phyloP scores from a whole-genome alignment of 768 basidiomycete species.

The Trametes villosa region DNA sequence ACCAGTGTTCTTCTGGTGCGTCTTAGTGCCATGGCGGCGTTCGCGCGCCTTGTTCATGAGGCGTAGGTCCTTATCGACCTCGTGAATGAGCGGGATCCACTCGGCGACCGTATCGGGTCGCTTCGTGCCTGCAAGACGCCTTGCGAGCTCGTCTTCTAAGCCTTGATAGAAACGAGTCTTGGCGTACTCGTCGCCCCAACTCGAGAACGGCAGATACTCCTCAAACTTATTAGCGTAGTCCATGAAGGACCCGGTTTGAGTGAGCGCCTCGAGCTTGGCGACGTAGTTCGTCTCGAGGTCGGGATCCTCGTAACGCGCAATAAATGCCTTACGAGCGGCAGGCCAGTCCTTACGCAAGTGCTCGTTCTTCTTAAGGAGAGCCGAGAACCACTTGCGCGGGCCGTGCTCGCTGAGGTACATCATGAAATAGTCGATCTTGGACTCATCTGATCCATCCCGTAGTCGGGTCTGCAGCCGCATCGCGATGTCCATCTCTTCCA shows the following conservation, averaged over 20 bases:
- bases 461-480: neutral
- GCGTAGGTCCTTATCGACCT: constrained; percentile 12
- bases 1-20: neutral
- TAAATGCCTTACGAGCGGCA: constrained; percentile 32
- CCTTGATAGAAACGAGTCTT: constrained; percentile 38
- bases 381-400: constrained; percentile 34
- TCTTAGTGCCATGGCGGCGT: neutral
- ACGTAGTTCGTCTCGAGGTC: constrained; percentile 33
- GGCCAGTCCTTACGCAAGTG: constrained; percentile 35
- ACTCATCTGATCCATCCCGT: neutral
- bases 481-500: constrained; percentile 3
- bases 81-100: constrained; percentile 6
- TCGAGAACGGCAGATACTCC: constrained; percentile 34
- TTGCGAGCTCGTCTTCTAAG: constrained; percentile 36
- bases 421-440: neutral
- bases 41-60: neutral
- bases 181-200: constrained; percentile 38
- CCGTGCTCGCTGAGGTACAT: neutral
- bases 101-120: constrained; percentile 2
- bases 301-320: constrained; percentile 35
- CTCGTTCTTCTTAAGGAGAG: constrained; percentile 19
- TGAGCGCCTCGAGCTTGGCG: constrained; percentile 34
- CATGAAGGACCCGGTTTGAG: constrained; percentile 36
- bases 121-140: constrained; percentile 9
- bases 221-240: constrained; percentile 34